These are phyloP conservation scores for Euphorbia neoarborescens DNA, from an alignment of 441 rosid species.

Conservation along the genomic window DNA sequence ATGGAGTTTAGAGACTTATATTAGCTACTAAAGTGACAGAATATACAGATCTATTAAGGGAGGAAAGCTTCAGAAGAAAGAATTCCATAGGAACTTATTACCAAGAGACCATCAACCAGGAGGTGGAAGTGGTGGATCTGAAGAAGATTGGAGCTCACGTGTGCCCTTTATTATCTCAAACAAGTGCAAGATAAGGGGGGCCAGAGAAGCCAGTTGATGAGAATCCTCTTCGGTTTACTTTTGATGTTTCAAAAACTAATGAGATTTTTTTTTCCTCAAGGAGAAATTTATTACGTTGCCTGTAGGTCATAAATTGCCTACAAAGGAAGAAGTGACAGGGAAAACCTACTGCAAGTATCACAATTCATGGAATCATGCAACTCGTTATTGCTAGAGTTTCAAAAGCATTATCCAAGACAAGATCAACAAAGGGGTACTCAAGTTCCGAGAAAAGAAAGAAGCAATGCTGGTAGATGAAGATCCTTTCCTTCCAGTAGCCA, in stretches of 20 bases:
- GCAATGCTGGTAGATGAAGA: neutral
- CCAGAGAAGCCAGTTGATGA: no score
- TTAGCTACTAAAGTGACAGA: neutral
- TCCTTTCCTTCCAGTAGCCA: neutral
- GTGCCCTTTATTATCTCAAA: no score
- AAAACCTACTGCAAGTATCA: neutral
- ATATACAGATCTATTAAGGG: neutral
- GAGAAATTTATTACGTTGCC: neutral
- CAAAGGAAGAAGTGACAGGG: neutral
- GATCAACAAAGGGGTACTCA: neutral
- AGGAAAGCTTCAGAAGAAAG: neutral
- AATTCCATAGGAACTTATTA: neutral
- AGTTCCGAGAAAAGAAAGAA: neutral
- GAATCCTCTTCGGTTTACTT: no score
- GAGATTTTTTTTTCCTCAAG: no score
- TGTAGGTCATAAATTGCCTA: neutral
- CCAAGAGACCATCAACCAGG: neutral
- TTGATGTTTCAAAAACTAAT: no score
- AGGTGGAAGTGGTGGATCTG: neutral
- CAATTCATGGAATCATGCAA: neutral
- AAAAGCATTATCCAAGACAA: neutral
- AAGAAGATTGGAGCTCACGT: neutral
- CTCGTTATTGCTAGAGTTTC: neutral
- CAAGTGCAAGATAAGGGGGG: no score
- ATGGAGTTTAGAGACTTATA: no score